Conservation (phyloP, 1,284 basidiomycete genomes). For the Microbotryomycetes sp. region DNA sequence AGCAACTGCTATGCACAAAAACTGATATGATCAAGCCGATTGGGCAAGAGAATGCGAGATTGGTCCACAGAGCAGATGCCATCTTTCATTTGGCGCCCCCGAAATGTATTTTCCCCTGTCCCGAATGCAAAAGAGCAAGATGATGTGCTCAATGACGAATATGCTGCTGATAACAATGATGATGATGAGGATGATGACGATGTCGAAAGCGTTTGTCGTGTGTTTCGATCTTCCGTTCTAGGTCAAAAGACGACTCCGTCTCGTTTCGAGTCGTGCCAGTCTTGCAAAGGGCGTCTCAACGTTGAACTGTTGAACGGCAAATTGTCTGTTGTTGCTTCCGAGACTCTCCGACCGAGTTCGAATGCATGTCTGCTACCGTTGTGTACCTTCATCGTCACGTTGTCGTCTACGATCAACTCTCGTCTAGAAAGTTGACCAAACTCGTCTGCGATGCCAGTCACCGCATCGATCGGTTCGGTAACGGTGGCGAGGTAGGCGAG, state of each 20-base stretch:
- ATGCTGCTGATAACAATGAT: too few relatives aligned
- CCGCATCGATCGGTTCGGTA: neutral
- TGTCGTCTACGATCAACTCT: neutral
- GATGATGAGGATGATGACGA: too few relatives aligned
- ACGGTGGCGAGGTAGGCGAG: neutral
- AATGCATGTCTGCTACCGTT: neutral
- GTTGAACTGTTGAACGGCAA: neutral
- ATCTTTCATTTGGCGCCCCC: too few relatives aligned
- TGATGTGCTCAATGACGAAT: too few relatives aligned
- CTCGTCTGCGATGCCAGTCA: neutral
- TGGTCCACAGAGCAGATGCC: too few relatives aligned
- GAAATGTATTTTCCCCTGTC: too few relatives aligned
- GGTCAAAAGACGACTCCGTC: neutral
- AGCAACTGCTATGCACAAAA: too few relatives aligned
- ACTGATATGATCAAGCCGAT: too few relatives aligned
- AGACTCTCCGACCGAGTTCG: neutral
- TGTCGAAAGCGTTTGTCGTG: too few relatives aligned
- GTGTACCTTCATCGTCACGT: neutral
- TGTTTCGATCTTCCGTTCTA: too few relatives aligned
- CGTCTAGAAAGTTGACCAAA: neutral
- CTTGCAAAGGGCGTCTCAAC: neutral
- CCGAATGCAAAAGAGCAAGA: too few relatives aligned
- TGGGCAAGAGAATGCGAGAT: too few relatives aligned
- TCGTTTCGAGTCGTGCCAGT: neutral
- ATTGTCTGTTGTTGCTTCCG: neutral